These are phyloP conservation scores for Amoeboaphelidium occidentale DNA, from an alignment of 371 early-diverging fungal species.

Conservation along the genomic window DNA sequence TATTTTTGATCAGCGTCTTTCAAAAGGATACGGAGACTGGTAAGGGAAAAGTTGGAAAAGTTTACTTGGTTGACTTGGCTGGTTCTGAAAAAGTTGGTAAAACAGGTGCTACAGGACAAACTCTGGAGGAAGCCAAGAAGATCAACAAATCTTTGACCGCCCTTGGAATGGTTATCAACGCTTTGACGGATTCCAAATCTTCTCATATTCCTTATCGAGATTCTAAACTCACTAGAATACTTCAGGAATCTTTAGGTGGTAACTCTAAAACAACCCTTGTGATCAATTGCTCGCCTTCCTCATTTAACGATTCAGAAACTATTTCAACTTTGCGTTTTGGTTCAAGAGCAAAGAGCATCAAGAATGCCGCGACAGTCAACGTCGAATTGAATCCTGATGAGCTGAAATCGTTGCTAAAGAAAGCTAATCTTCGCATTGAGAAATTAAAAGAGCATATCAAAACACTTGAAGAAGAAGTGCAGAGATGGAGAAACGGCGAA, in stretches of 20 bases:
- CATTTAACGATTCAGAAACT: slow-evolving; percentile 87
- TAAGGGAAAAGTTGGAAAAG: slow-evolving; percentile 59
- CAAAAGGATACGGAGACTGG: slow-evolving; percentile 80
- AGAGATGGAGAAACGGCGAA: slow-evolving; percentile 49
- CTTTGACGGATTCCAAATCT: slow-evolving; percentile 75
- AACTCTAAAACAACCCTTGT: slow-evolving; percentile 88
- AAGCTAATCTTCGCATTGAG: slow-evolving; percentile 47
- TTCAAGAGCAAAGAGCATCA: slow-evolving; percentile 80
- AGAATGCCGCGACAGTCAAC: slow-evolving; percentile 95
- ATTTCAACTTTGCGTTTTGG: slow-evolving; percentile 89
- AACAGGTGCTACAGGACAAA: slow-evolving; percentile 94
- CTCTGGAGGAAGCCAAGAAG: slow-evolving; percentile 96
- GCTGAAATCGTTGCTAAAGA: slow-evolving; percentile 71
- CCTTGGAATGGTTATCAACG: slow-evolving; percentile 96
- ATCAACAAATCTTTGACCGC: slow-evolving; percentile 97
- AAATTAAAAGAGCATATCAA: slow-evolving; percentile 52
- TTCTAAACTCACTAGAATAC: slow-evolving; percentile 88
- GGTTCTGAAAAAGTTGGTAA: slow-evolving; percentile 64
- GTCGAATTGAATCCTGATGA: slow-evolving; percentile 74
- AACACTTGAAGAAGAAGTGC: slow-evolving; percentile 61
- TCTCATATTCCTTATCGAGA: slow-evolving; percentile 95
- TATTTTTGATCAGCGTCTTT: slow-evolving; percentile 80
- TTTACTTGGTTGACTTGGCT: slow-evolving; percentile 53
- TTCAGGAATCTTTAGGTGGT: slow-evolving; percentile 96
- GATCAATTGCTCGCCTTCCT: slow-evolving; percentile 87